Percentiles rank a stretch among this genome's conserved stretches.
These are phyloP conservation scores for Candida railenensis DNA, from an alignment of 805 yeast genomes.

Conservation along the genomic window DNA sequence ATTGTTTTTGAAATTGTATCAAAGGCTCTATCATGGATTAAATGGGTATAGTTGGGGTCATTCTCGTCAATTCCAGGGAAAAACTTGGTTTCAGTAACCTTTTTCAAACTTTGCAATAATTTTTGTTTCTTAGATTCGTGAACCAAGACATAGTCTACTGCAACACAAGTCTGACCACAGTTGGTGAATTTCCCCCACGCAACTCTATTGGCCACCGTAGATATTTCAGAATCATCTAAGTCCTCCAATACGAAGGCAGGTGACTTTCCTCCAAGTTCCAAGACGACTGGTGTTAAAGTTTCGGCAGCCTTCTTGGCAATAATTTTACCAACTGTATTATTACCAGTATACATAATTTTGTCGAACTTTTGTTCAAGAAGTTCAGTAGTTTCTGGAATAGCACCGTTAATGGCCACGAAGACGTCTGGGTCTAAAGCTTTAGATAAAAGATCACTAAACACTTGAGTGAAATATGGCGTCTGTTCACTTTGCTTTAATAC, in stretches of 20 bases:
- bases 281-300: slow-evolving; percentile 71
- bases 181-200: slow-evolving; percentile 78
- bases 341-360: slow-evolving; percentile 86
- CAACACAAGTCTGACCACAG: slow-evolving; percentile 89
- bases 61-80: slow-evolving; percentile 38
- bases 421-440: slow-evolving; percentile 55
- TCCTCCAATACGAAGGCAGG: slow-evolving; percentile 70
- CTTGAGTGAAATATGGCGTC: slow-evolving; percentile 58
- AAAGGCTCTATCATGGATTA: slow-evolving; percentile 57
- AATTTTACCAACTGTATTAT: slow-evolving; percentile 69
- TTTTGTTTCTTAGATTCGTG: slow-evolving; percentile 56
- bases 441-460: slow-evolving; percentile 55
- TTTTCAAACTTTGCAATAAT: slow-evolving; percentile 43
- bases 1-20: slow-evolving; percentile 46
- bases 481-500: slow-evolving; percentile 75
- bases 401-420: slow-evolving; percentile 71
- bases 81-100: slow-evolving; percentile 40
- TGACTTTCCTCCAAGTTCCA: slow-evolving; percentile 92
- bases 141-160: slow-evolving; percentile 80
- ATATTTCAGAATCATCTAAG: slow-evolving; percentile 42
- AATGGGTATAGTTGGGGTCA: slow-evolving; percentile 48
- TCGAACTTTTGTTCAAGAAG: slow-evolving; percentile 68
- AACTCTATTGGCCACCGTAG: slow-evolving; percentile 55
- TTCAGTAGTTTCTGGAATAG: slow-evolving; percentile 56
- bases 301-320: slow-evolving; percentile 83